Evolutionary conservation across 75 land plant species (phyloP).

Genomic region (Chamaecyparis obtusa): DNA sequence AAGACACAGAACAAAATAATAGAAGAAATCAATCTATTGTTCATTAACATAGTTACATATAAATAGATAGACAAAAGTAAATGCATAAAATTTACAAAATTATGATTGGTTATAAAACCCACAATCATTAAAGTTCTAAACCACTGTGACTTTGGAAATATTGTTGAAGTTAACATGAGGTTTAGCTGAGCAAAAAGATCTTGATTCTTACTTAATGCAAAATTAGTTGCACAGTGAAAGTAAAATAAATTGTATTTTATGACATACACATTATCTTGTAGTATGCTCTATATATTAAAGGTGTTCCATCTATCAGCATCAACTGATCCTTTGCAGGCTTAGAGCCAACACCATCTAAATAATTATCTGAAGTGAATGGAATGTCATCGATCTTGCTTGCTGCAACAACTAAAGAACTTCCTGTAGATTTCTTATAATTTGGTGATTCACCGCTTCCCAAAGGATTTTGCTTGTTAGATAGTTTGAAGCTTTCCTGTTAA

Average conservation of each 20-base stretch:
- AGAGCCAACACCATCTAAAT: not conserved
- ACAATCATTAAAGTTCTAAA: not conserved
- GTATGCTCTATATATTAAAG: constrained; percentile 81
- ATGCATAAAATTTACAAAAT: not conserved
- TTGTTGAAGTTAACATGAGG: not conserved
- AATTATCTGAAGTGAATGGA: not conserved
- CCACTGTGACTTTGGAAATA: not conserved
- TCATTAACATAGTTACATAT: no score
- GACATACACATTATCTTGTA: constrained; percentile 65
- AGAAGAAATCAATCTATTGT: no score
- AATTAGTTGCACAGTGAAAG: not conserved
- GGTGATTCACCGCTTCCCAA: constrained; percentile 4
- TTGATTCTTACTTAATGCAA: not conserved
- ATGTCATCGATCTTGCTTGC: not conserved
- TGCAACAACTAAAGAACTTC: constrained; percentile 7
- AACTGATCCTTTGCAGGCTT: constrained; percentile 44
- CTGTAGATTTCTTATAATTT: not conserved
- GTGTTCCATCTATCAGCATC: constrained; percentile 83
- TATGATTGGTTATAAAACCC: not conserved
- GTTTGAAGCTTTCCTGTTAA: constrained; percentile 16
- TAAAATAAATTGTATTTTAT: not conserved
- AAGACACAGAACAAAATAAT: no score
- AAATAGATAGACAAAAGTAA: no score
- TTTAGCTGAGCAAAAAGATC: not conserved
- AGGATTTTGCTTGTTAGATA: constrained; percentile 11